Percentiles rank a stretch among this genome's conserved stretches.
Evolutionary conservation across 2,329 filamentous ascomycete genomes (phyloP).

Genomic region (Colletotrichum sp.): DNA sequence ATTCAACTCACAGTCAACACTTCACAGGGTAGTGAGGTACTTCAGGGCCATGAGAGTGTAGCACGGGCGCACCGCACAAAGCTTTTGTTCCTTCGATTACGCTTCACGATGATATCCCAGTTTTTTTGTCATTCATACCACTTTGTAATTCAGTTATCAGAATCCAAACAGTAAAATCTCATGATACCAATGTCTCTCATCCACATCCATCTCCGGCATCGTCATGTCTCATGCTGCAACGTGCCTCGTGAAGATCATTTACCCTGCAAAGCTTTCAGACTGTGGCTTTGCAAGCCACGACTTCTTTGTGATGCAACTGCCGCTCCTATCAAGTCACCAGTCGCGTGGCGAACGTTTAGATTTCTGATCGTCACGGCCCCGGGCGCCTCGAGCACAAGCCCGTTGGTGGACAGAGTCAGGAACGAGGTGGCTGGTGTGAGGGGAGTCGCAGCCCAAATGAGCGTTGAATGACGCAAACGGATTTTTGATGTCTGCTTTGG

Average conservation of each 20-base stretch:
- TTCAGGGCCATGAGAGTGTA: background rate
- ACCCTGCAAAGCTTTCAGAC: background rate
- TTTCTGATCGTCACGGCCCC: background rate
- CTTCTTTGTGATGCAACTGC: background rate
- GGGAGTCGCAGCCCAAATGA: background rate
- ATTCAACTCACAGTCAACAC: background rate
- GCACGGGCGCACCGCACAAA: background rate
- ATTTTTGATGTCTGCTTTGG: no score
- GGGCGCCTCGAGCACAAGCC: background rate
- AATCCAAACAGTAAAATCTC: background rate
- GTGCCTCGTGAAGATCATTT: background rate
- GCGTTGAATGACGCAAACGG: background rate
- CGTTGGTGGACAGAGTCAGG: background rate
- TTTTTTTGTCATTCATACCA: background rate
- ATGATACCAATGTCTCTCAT: background rate
- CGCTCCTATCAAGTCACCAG: background rate
- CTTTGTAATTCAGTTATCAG: background rate
- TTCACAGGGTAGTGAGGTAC: slow-evolving; percentile 9
- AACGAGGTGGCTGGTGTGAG: background rate
- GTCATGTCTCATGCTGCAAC: background rate
- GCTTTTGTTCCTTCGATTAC: background rate
- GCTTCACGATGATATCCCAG: slow-evolving; percentile 1
- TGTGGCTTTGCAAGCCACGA: background rate
- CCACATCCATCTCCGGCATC: background rate
- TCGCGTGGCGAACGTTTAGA: background rate